A percentile compares a stretch with the other conserved stretches of the same genome.
Conservation (phyloP, 805 yeast genomes). For the Barnettozyma wickerhamii region DNA sequence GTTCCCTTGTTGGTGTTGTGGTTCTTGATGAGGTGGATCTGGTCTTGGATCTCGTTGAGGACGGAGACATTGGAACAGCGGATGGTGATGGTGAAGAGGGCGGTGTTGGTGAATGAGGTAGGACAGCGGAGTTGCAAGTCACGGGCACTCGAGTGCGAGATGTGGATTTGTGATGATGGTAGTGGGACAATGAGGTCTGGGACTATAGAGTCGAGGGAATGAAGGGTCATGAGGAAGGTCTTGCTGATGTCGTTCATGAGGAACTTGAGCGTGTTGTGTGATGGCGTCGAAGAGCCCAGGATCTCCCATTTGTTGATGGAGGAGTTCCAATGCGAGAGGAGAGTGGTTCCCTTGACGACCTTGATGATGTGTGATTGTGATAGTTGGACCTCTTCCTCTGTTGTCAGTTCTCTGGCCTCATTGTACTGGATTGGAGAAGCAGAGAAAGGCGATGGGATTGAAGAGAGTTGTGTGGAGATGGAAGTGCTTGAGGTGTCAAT, state of each 20-base stretch:
- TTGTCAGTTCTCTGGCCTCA: neutral
- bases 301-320: constrained; percentile 18
- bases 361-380: constrained; percentile 4
- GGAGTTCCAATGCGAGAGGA: constrained; percentile 21
- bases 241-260: constrained; percentile 9
- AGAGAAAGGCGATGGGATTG: neutral
- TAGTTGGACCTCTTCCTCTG: constrained; percentile 1
- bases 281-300: constrained; percentile 14
- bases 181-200: constrained; percentile 18
- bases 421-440: no score
- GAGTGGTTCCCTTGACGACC: constrained; percentile 13
- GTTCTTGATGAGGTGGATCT: constrained; percentile 9
- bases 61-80: constrained; percentile 20
- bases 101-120: constrained; percentile 10
- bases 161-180: no score
- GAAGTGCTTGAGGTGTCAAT: constrained; percentile 10
- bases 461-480: constrained; percentile 9
- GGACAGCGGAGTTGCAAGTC: constrained; percentile 16
- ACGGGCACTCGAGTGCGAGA: constrained; percentile 11
- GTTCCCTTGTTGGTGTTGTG: neutral
- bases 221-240: constrained; percentile 12
- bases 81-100: constrained; percentile 18
- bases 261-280: constrained; percentile 17
- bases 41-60: constrained; percentile 10
- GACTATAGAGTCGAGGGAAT: neutral